Conservation (phyloP, 306 rosid genomes). For the Casuarina cunninghamiana region DNA sequence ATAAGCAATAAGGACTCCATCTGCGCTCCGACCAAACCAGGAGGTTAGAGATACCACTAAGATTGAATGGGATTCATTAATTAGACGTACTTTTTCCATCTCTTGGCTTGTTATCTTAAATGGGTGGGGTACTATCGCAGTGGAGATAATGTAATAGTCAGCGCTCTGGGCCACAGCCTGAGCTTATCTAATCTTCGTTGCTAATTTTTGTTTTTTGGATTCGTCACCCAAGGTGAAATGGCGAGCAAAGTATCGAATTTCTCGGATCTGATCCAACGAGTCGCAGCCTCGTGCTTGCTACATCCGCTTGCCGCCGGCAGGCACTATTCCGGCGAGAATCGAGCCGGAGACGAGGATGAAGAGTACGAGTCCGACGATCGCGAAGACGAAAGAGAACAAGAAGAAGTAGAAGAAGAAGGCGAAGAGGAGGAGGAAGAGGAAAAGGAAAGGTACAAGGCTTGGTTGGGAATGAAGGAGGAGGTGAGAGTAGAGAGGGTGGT, state of each 20-base stretch:
- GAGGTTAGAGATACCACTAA: no score
- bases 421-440: conserved; percentile 20
- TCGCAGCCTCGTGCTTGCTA: conserved; percentile 82
- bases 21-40: background rate
- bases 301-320: conserved; percentile 70
- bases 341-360: conserved; percentile 30
- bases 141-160: conserved; percentile 3
- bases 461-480: conserved; percentile 37
- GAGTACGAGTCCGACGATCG: conserved; percentile 44
- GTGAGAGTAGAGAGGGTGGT: conserved; percentile 35
- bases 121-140: no score
- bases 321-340: conserved; percentile 25
- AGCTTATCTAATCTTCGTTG: conserved; percentile 23
- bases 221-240: conserved; percentile 43
- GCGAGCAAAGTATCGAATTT: conserved; percentile 76
- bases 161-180: conserved; percentile 33
- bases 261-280: conserved; percentile 94
- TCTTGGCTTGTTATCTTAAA: background rate
- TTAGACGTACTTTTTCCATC: background rate
- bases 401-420: background rate
- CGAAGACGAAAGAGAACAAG: conserved; percentile 18
- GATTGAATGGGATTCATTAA: background rate
- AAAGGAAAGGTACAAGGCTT: conserved; percentile 21
- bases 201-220: background rate
- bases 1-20: conserved; percentile 14